Evolutionary conservation across 2,329 filamentous ascomycete genomes (phyloP).

Genomic region (Triangularia setosa): DNA sequence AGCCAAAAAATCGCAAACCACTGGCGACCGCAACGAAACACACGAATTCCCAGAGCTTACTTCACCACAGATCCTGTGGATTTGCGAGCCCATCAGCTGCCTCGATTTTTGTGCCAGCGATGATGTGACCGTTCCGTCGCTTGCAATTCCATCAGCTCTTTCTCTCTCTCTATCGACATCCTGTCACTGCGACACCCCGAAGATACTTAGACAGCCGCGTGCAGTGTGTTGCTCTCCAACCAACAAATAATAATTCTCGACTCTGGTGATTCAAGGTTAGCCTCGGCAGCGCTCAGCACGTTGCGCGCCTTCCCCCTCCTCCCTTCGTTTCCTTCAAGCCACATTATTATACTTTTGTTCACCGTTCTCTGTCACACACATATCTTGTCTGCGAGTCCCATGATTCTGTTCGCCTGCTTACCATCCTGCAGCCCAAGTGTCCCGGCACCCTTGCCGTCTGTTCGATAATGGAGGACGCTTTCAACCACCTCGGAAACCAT

Average conservation of each 20-base stretch:
- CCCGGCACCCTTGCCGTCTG: slow-evolving; percentile 29
- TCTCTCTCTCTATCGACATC: slow-evolving; percentile 3
- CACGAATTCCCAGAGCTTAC: background rate
- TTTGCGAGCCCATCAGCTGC: background rate
- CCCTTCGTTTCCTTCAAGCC: background rate
- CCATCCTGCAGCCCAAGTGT: slow-evolving; percentile 12
- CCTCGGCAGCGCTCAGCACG: background rate
- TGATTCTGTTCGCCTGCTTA: slow-evolving; percentile 7
- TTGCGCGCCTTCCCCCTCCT: slow-evolving; percentile 2
- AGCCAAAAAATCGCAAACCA: slow-evolving; percentile 1
- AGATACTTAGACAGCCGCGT: slow-evolving; percentile 10
- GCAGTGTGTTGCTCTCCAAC: slow-evolving; percentile 7
- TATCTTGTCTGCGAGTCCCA: background rate
- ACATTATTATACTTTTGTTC: background rate
- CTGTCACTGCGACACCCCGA: slow-evolving; percentile 3
- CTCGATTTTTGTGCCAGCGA: slow-evolving; percentile 16
- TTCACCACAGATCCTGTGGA: background rate
- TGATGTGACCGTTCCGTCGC: slow-evolving; percentile 26
- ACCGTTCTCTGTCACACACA: background rate
- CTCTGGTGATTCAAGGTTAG: slow-evolving; percentile 17
- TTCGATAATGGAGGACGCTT: slow-evolving; percentile 72
- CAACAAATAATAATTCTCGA: slow-evolving; percentile 8
- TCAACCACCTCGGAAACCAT: slow-evolving; percentile 84
- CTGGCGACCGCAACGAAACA: background rate
- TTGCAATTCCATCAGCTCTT: slow-evolving; percentile 8